These are phyloP conservation scores for Fistulifera pelliculosa DNA, from an alignment of 108 stramenopile genomes.

Conservation along the genomic window DNA sequence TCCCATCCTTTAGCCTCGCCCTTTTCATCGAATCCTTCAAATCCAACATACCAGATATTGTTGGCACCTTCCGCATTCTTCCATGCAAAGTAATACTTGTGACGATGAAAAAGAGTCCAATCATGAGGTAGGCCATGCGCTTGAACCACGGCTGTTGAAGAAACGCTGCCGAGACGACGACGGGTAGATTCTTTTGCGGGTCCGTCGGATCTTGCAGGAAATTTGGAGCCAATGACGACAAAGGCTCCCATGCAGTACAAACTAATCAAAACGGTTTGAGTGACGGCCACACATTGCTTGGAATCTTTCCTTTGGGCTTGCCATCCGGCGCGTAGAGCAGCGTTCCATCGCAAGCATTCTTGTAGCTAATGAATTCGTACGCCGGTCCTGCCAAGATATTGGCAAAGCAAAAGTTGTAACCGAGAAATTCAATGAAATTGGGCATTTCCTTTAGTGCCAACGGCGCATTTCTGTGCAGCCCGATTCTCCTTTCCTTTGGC, in stretches of 20 bases:
- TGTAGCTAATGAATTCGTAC: slow-evolving; percentile 74
- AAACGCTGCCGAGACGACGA: slow-evolving; percentile 49
- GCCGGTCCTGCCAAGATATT: slow-evolving; percentile 89
- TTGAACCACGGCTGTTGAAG: slow-evolving; percentile 48
- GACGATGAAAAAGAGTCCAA: slow-evolving; percentile 78
- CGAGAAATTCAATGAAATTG: slow-evolving; percentile 83
- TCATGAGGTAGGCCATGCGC: slow-evolving; percentile 66
- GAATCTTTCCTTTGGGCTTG: slow-evolving; percentile 66
- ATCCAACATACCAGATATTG: slow-evolving; percentile 90
- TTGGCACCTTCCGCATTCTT: slow-evolving; percentile 88
- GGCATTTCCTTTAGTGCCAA: slow-evolving; percentile 78
- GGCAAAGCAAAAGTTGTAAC: slow-evolving; percentile 94
- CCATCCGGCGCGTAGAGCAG: slow-evolving; percentile 59
- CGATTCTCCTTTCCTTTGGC: slow-evolving; percentile 48
- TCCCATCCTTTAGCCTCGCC: slow-evolving; percentile 87
- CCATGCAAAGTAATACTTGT: slow-evolving; percentile 99
- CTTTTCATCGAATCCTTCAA: slow-evolving; percentile 81
- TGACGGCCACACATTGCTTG: slow-evolving; percentile 68
- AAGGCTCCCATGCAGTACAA: slow-evolving; percentile 60
- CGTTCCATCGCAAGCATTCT: slow-evolving; percentile 62
- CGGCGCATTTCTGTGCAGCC: slow-evolving; percentile 71
- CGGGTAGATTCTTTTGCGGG: slow-evolving; percentile 66
- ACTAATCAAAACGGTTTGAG: slow-evolving; percentile 55
- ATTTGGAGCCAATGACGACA: slow-evolving; percentile 57
- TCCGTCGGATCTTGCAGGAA: slow-evolving; percentile 71